Conservation (phyloP, 805 yeast genomes). For the Myxozyma geophila region DNA sequence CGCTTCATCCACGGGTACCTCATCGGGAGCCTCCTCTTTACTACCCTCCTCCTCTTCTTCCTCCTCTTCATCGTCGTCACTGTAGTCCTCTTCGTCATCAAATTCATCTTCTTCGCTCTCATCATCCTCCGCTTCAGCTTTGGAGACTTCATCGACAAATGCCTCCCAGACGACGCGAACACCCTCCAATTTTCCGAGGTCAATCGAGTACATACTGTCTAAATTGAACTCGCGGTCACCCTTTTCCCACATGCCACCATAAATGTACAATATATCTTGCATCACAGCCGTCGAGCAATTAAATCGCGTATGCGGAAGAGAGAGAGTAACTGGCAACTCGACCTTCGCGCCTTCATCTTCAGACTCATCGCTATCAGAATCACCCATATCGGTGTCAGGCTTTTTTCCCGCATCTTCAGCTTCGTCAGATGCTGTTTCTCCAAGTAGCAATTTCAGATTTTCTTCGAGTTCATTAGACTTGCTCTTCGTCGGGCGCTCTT, state of each 20-base stretch:
- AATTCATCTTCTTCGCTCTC: constrained; percentile 53
- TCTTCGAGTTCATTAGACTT: constrained; percentile 75
- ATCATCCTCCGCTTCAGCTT: constrained; percentile 47
- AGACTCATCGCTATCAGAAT: constrained; percentile 44
- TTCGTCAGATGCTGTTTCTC: constrained; percentile 37
- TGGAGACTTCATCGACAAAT: constrained; percentile 55
- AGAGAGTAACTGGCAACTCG: constrained; percentile 59
- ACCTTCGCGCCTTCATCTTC: constrained; percentile 49
- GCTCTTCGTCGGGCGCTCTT: constrained; percentile 56
- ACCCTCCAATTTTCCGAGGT: constrained; percentile 85
- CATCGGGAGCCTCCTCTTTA: constrained; percentile 48
- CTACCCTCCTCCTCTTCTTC: constrained; percentile 51
- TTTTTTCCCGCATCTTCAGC: constrained; percentile 28
- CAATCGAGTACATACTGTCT: constrained; percentile 85
- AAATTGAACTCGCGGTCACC: constrained; percentile 85
- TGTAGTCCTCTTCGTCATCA: constrained; percentile 54
- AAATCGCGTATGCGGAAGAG: constrained; percentile 84
- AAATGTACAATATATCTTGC: constrained; percentile 80
- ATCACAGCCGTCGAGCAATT: constrained; percentile 84
- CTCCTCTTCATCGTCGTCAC: constrained; percentile 65
- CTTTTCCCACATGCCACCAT: constrained; percentile 87
- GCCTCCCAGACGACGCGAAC: constrained; percentile 91
- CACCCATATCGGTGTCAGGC: constrained; percentile 42
- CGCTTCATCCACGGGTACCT: constrained; percentile 53
- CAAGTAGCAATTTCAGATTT: constrained; percentile 58